These are phyloP conservation scores for Tillandsia fasciculata DNA, from an alignment of 176 grass and related monocot genomes.

Conservation along the genomic window DNA sequence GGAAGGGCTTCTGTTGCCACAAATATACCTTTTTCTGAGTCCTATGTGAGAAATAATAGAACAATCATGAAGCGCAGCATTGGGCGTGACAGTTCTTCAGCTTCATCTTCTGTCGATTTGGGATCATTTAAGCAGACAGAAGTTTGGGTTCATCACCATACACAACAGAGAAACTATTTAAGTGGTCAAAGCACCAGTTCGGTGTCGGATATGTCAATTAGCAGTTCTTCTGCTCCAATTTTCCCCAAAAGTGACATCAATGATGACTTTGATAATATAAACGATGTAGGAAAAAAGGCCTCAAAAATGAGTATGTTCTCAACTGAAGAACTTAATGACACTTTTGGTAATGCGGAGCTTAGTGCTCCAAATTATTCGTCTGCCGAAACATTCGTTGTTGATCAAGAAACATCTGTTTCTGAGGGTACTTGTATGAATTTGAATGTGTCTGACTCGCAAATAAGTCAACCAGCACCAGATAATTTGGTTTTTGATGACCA, in stretches of 20 bases:
- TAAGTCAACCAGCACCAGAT: conserved; percentile 15
- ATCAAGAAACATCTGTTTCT: conserved; percentile 25
- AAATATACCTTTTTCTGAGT: conserved; percentile 60
- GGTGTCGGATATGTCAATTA: conserved; percentile 69
- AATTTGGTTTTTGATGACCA: conserved; percentile 14
- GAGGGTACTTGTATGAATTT: conserved; percentile 2
- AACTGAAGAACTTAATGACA: conserved; percentile 19
- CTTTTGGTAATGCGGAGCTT: conserved; percentile 26
- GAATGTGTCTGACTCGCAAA: conserved; percentile 15
- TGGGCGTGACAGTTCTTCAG: conserved; percentile 57
- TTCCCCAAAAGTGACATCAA: conserved; percentile 32
- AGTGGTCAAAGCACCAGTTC: conserved; percentile 57
- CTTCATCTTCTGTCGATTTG: conserved; percentile 74
- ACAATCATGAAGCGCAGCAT: conserved; percentile 62
- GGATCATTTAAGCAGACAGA: conserved; percentile 54
- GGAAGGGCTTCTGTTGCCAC: conserved; percentile 36
- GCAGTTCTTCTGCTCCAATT: conserved; percentile 37
- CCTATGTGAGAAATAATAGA: conserved; percentile 50
- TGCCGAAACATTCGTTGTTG: conserved; percentile 20
- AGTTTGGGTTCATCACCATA: conserved; percentile 32
- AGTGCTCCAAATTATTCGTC: conserved; percentile 26
- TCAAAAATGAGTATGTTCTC: conserved; percentile 14
- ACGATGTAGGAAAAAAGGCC: conserved; percentile 28
- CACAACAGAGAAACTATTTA: conserved; percentile 29
- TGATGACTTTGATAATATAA: conserved; percentile 28